Evolutionary conservation across 768 basidiomycete species (phyloP).

Genomic region (Grammothele lineata): DNA sequence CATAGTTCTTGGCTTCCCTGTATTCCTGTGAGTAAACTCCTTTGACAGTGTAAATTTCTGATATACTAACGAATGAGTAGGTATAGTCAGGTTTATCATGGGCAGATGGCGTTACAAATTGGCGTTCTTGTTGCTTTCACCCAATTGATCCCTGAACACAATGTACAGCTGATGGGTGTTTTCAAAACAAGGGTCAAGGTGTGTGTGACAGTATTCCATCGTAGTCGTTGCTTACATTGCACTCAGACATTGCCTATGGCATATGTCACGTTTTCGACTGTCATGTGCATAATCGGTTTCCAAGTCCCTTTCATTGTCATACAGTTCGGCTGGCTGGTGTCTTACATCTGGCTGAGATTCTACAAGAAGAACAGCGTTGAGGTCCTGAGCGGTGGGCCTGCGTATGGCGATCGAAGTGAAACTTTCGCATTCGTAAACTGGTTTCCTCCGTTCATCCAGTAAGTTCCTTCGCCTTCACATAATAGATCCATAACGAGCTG

Average conservation of each 20-base stretch:
- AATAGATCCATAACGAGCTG: conserved; percentile 1
- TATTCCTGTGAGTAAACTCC: conserved; percentile 64
- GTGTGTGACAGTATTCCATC: neutral
- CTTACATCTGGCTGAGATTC: conserved; percentile 95
- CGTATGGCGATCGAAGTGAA: conserved; percentile 92
- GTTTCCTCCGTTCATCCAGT: conserved; percentile 98
- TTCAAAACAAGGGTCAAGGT: conserved; percentile 90
- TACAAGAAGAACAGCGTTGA: conserved; percentile 85
- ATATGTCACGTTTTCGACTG: conserved; percentile 85
- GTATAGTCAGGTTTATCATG: conserved; percentile 86
- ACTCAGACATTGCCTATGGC: conserved; percentile 89
- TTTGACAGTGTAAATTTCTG: conserved; percentile 2
- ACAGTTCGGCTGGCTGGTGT: conserved; percentile 98
- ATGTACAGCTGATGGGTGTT: conserved; percentile 87
- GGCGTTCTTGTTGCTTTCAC: conserved; percentile 94
- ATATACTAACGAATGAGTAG: too few species aligned
- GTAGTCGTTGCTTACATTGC: neutral
- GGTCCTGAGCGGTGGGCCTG: conserved; percentile 52
- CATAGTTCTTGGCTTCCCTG: conserved; percentile 60
- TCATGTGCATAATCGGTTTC: conserved; percentile 77
- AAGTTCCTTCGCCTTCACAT: conserved; percentile 29
- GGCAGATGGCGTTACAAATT: conserved; percentile 88
- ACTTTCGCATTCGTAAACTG: conserved; percentile 93
- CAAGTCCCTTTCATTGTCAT: conserved; percentile 91
- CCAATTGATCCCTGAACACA: conserved; percentile 96